A percentile compares a stretch with the other conserved stretches of the same genome.
These are phyloP conservation scores for Leccinum variabile DNA, from an alignment of 1,284 basidiomycete genomes.

Conservation along the genomic window DNA sequence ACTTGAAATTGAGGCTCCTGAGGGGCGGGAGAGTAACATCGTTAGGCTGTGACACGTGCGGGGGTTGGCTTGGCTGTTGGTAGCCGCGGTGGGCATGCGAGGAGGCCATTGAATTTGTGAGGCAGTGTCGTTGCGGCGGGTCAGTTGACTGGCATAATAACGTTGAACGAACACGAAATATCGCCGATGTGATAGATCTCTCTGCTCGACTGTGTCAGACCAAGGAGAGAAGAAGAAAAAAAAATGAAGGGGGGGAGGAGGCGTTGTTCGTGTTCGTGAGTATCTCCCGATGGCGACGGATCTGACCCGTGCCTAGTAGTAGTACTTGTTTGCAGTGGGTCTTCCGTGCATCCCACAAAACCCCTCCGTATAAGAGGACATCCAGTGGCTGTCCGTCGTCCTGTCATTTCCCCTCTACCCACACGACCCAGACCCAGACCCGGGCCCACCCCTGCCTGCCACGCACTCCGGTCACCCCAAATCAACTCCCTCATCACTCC, in stretches of 20 bases:
- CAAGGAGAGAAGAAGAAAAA: background rate
- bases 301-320: conserved; percentile 30
- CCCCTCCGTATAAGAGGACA: conserved; percentile 22
- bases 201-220: conserved; percentile 1
- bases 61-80: conserved; percentile 35
- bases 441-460: conserved; percentile 14
- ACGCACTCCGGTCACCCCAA: conserved; percentile 27
- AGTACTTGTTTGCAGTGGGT: background rate
- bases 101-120: conserved; percentile 28
- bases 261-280: conserved; percentile 3
- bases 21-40: conserved; percentile 62
- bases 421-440: conserved; percentile 24
- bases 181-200: conserved; percentile 26
- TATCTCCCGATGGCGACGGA: conserved; percentile 60
- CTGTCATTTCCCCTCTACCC: conserved; percentile 29
- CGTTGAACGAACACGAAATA: conserved; percentile 24
- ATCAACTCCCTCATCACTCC: conserved; percentile 16
- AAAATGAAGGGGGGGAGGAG: conserved; percentile 10
- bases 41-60: conserved; percentile 37
- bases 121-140: conserved; percentile 10
- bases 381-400: conserved; percentile 24
- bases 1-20: conserved; percentile 62
- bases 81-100: conserved; percentile 35
- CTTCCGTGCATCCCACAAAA: background rate
- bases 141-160: conserved; percentile 10